Base-by-base conservation (phyloP, 345 rosid species). In the Crucihimalaya himalaica region DNA sequence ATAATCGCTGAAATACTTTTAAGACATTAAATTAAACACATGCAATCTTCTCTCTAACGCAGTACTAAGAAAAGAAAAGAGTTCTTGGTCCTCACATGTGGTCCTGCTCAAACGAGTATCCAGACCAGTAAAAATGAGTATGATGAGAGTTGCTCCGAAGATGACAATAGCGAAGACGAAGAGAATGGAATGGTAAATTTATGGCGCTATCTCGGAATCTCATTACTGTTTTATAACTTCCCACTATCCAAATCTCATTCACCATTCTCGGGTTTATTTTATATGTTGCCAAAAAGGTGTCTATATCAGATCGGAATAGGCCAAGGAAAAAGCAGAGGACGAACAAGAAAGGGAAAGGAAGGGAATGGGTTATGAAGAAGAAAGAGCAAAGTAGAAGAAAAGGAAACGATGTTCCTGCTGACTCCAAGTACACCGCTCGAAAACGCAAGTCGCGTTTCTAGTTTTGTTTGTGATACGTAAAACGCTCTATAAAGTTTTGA, bases 31-130 rank as follows among this genome's bases (percentile, higher is more conserved):
- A 39, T 3, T 35, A 13, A 59, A 43, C 15, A 15, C 37, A 13
- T 27, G 16, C 14, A 10, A 68, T 46, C 20, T 74, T 66, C 10
- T 69, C 10, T 58, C 8, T 21, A 27, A 20, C 46, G 63, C 88
- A 91, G 96, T 76, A 68, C 96, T 31, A 88, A 86, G 85, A 89
- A 83, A 59, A 84, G 89, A 82, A 94, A 94, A 81, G 97, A 91
- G 76, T 91, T 81, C 79, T 84, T 89, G 37, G 96, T 91, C 63
- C 95, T 91, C 68, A 83, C 90, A 14, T 94, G 97, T 70, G 97
- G 94, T 29, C 84, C 88, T 0, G 55, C 78, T 71, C 91, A 87
- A 5, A 63, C 64, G 0, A 93, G 86, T 53, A 81, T 86, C 57
- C 34, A 25, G 14, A 61, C 34, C 34, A 25, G 66, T 15, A 86